Base-by-base conservation (phyloP, 2,329 filamentous ascomycete species). In the Penicillium sp. region DNA sequence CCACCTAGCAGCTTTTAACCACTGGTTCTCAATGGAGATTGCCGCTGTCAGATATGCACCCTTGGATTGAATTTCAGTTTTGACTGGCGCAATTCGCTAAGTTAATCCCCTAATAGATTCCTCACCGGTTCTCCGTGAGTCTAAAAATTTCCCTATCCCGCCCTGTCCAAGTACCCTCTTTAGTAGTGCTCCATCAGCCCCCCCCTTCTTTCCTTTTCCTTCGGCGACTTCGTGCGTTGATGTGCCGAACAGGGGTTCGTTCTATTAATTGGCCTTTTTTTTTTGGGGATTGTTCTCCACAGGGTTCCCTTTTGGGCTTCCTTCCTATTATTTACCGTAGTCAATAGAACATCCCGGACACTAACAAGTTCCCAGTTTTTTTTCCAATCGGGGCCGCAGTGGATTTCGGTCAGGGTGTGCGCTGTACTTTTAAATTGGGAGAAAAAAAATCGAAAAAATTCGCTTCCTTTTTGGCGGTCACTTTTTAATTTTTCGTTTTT, bases 31-130 rank as follows among this genome's bases (percentile, higher is more conserved):
- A 35, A 59, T 53, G 52, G 62, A 57, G 49, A 59, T 42, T 48
- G 55, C 60, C 60, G 62, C 64, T 66, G 61, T 65, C 62, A 66
- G 27, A 57, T 53, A 31, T 27, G 39, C 50, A 31, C 23, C 42
- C n/a, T 23, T 23, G 21, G 5, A n/a, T 36, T 36, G 29, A 17
- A 44, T 53, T 44, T 44, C 23, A 21, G n/a, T 23, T 31, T 33
- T 4, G 23, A 35, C 35, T 29, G 9, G 38, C 9, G 41, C 23
- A n/a, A 31, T 45, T 25, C 17, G 9, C 25, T 8, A 12, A 45
- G 42, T 17, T 43, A 17, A 9, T 7, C 43, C 43, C 36, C 9
- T 19, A 17, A 10, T 47, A 21, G 23, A 47, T 33, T 47, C 27
- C 12, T 44, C 31, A 9, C 23, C 21, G 29, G 42, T 27, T n/a